phyloP scores from a whole-genome alignment of 495 filamentous ascomycete species.

The Penicillium pulvis region DNA sequence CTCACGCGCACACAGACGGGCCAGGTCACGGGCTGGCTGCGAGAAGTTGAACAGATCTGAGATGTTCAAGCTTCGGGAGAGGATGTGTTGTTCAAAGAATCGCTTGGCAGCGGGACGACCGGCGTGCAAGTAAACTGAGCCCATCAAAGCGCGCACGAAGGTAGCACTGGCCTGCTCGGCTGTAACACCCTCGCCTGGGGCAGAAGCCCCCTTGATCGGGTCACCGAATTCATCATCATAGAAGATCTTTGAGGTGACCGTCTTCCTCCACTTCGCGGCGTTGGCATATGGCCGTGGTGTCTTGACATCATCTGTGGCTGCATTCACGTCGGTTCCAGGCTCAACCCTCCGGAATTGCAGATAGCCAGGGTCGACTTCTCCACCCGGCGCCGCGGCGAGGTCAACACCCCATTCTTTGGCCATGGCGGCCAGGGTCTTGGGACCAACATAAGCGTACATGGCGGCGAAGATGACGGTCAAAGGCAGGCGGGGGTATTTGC shows the following conservation, averaged over 20 bases:
- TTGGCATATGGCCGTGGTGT: conserved; percentile 46
- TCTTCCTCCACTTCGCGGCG: conserved; percentile 64
- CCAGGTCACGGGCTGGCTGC: conserved; percentile 78
- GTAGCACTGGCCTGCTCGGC: conserved; percentile 56
- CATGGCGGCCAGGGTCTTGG: conserved; percentile 66
- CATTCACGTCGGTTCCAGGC: conserved; percentile 54
- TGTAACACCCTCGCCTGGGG: conserved; percentile 37
- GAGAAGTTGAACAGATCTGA: conserved; percentile 77
- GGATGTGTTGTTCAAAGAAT: conserved; percentile 81
- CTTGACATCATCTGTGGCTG: conserved; percentile 14
- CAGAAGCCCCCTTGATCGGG: conserved; percentile 31
- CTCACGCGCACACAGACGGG: conserved; percentile 79
- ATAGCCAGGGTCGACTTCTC: conserved; percentile 90
- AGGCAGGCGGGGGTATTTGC: conserved; percentile 86
- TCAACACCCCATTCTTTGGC: conserved; percentile 90
- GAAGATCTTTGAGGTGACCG: conserved; percentile 68
- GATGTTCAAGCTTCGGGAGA: conserved; percentile 77
- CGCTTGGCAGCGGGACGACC: conserved; percentile 68
- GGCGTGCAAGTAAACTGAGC: conserved; percentile 80
- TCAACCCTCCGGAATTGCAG: conserved; percentile 72
- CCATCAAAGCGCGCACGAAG: conserved; percentile 79
- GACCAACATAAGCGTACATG: conserved; percentile 78
- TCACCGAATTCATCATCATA: conserved; percentile 83
- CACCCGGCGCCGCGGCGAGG: conserved; percentile 74
- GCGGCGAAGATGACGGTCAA: conserved; percentile 79